These are phyloP conservation scores for Coleophoma eucalyptorum DNA, from an alignment of 2,329 filamentous ascomycete genomes.

Conservation along the genomic window DNA sequence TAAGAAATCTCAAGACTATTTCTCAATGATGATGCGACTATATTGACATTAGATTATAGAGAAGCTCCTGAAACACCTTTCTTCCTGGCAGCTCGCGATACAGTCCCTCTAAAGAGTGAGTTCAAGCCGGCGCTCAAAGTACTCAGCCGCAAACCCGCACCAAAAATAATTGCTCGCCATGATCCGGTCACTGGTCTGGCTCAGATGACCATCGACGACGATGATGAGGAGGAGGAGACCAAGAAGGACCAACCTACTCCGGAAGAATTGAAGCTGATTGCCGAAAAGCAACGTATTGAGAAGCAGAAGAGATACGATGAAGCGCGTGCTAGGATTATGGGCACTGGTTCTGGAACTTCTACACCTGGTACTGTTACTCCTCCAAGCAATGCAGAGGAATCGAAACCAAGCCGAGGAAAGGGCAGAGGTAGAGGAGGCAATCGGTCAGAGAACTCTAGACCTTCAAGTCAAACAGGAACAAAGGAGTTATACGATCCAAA, in stretches of 20 bases:
- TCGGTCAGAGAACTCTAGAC: slow-evolving; percentile 30
- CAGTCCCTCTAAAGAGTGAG: slow-evolving; percentile 60
- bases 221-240: slow-evolving; percentile 62
- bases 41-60: slow-evolving; percentile 10
- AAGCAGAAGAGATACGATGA: slow-evolving; percentile 90
- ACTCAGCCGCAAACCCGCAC: slow-evolving; percentile 74
- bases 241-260: slow-evolving; percentile 62
- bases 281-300: slow-evolving; percentile 78
- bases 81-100: slow-evolving; percentile 65
- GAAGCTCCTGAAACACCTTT: slow-evolving; percentile 73
- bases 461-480: slow-evolving; percentile 27
- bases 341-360: slow-evolving; percentile 54
- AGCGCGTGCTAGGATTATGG: slow-evolving; percentile 82
- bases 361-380: slow-evolving; percentile 61
- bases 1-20: slow-evolving; percentile 36
- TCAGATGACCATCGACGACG: slow-evolving; percentile 43
- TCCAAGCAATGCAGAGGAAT: slow-evolving; percentile 43
- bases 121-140: slow-evolving; percentile 84
- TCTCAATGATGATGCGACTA: slow-evolving; percentile 7
- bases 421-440: slow-evolving; percentile 36
- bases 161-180: slow-evolving; percentile 53
- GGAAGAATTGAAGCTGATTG: slow-evolving; percentile 74
- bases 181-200: slow-evolving; percentile 48
- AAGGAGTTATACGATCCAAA: slow-evolving; percentile 76
- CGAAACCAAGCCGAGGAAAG: slow-evolving; percentile 45